These are phyloP conservation scores for Ichthyophthirius multifiliis DNA, from an alignment of 169 alveolate species.

Conservation along the genomic window DNA sequence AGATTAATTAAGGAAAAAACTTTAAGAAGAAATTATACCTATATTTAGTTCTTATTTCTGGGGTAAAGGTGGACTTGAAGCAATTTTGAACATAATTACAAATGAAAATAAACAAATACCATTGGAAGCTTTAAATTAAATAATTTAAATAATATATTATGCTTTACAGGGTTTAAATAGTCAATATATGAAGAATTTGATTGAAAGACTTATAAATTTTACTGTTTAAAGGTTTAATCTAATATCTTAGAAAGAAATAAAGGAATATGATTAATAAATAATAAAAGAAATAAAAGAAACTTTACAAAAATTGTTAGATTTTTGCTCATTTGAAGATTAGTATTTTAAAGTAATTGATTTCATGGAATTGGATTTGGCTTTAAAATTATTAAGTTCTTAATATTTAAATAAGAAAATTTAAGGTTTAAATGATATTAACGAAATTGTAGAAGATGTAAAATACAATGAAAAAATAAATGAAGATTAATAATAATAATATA, in stretches of 20 bases:
- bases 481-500: neutral
- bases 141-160: neutral
- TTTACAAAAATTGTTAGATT: neutral
- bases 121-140: neutral
- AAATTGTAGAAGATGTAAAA: neutral
- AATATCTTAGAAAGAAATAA: neutral
- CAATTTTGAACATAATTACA: neutral
- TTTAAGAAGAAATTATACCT: neutral
- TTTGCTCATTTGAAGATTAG: neutral
- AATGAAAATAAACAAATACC: neutral
- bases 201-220: neutral
- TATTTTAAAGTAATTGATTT: neutral
- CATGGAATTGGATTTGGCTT: neutral
- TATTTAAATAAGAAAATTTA: constrained; percentile 5
- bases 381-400: neutral
- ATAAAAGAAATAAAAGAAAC: neutral
- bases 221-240: neutral
- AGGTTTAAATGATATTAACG: constrained; percentile 1
- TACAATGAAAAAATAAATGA: neutral
- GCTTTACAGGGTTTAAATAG: neutral
- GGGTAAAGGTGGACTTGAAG: neutral
- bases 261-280: neutral
- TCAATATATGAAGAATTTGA: neutral
- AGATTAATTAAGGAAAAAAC: neutral
- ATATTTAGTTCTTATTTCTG: neutral